Percentiles rank a stretch among this genome's conserved stretches.
These are phyloP conservation scores for Fusarium sp. DNA, from an alignment of 2,329 filamentous ascomycete species.

Conservation along the genomic window DNA sequence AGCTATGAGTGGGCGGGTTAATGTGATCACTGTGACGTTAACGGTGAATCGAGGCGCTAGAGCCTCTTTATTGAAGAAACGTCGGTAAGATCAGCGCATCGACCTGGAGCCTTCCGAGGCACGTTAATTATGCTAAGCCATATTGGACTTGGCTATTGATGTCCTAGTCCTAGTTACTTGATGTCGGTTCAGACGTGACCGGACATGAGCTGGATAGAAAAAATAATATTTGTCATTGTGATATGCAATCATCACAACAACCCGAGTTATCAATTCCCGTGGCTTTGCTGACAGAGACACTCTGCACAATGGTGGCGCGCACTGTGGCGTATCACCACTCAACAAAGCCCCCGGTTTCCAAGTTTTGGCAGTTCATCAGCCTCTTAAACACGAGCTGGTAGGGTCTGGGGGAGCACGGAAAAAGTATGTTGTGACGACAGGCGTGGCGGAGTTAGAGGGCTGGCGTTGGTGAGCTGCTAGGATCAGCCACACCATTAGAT, in stretches of 20 bases:
- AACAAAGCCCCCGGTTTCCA: conserved; percentile 23
- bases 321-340: conserved; percentile 39
- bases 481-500: conserved; percentile 43
- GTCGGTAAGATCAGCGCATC: conserved; percentile 36
- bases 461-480: conserved; percentile 32
- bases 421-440: conserved; percentile 30
- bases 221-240: conserved; percentile 18
- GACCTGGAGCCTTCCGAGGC: conserved; percentile 20
- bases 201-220: conserved; percentile 9
- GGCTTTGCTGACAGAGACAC: conserved; percentile 35
- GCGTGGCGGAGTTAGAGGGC: conserved; percentile 40
- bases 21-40: conserved; percentile 46
- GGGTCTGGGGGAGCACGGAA: conserved; percentile 23
- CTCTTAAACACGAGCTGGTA: conserved; percentile 35
- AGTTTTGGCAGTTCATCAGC: conserved; percentile 29
- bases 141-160: conserved; percentile 16
- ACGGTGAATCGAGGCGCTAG: conserved; percentile 44
- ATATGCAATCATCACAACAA: conserved; percentile 8
- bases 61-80: conserved; percentile 28
- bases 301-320: conserved; percentile 41
- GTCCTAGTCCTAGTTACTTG: conserved; percentile 2
- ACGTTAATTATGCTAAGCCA: conserved; percentile 26
- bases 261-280: conserved; percentile 22
- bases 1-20: conserved; percentile 39
- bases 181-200: conserved; percentile 13